Evolutionary conservation across 108 stramenopile genomes (phyloP).

Genomic region (Cyclotella kingstonii): DNA sequence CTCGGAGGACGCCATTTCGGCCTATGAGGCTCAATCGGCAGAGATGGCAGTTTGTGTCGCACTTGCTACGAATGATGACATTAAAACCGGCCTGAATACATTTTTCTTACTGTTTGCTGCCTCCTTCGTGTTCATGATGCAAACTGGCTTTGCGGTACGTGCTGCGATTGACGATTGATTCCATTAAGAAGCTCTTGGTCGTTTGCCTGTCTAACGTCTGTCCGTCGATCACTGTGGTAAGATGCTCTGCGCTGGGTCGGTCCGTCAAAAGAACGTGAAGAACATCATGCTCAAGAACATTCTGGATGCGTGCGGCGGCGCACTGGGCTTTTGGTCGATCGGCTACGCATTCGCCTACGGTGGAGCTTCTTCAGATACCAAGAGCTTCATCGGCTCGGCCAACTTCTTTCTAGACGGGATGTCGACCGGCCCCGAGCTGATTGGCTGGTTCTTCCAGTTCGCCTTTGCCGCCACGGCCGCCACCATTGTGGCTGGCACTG

Average conservation of each 20-base stretch:
- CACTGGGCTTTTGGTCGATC: constrained; percentile 53
- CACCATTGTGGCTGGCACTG: constrained; percentile 62
- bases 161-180: neutral
- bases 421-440: constrained; percentile 19
- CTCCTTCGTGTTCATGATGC: constrained; percentile 65
- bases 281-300: constrained; percentile 72
- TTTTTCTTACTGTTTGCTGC: constrained; percentile 43
- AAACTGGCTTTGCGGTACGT: constrained; percentile 67
- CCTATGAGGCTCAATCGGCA: neutral
- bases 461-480: constrained; percentile 72
- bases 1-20: neutral
- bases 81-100: constrained; percentile 15
- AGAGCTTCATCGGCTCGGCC: constrained; percentile 36
- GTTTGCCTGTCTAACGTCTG: neutral
- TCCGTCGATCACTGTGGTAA: neutral
- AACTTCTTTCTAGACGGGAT: constrained; percentile 30
- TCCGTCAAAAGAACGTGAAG: constrained; percentile 58
- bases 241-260: constrained; percentile 70
- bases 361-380: constrained; percentile 8
- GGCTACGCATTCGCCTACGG: constrained; percentile 64
- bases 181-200: neutral
- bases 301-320: constrained; percentile 54
- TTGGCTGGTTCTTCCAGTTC: constrained; percentile 82
- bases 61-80: constrained; percentile 2
- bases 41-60: constrained; percentile 12